These are phyloP conservation scores for Hypholoma fasciculare DNA, from an alignment of 768 basidiomycete genomes.

Conservation along the genomic window DNA sequence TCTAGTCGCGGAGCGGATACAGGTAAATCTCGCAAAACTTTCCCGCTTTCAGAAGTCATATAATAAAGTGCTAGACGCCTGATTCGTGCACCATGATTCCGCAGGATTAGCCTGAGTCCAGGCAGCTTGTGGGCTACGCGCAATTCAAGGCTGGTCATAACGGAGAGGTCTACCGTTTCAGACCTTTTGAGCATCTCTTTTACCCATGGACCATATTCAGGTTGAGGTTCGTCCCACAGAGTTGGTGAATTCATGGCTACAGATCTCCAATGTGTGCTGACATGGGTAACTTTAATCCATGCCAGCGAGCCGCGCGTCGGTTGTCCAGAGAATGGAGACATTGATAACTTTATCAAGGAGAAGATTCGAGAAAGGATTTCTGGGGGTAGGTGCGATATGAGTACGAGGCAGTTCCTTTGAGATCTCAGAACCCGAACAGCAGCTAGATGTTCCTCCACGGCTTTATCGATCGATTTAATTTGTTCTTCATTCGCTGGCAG, in stretches of 20 bases:
- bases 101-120: background rate
- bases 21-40: background rate
- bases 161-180: background rate
- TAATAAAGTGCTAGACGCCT: background rate
- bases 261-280: background rate
- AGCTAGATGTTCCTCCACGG: constrained; percentile 31
- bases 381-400: constrained; percentile 38
- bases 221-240: background rate
- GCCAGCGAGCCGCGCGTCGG: too few relatives aligned
- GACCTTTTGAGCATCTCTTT: background rate
- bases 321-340: too few relatives aligned
- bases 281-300: constrained; percentile 30
- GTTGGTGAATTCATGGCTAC: background rate
- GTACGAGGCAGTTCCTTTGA: constrained; percentile 35
- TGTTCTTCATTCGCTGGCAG: too few relatives aligned
- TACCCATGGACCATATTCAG: background rate
- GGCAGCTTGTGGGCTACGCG: background rate
- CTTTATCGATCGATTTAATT: constrained; percentile 32
- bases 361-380: constrained; percentile 44
- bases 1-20: background rate
- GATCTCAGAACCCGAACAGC: constrained; percentile 34
- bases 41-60: background rate
- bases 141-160: background rate
- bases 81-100: background rate
- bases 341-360: constrained; percentile 19